A percentile compares a stretch with the other conserved stretches of the same genome.
These are phyloP conservation scores for Eucalyptus lansdowneana DNA, from an alignment of 345 rosid species.

Conservation along the genomic window DNA sequence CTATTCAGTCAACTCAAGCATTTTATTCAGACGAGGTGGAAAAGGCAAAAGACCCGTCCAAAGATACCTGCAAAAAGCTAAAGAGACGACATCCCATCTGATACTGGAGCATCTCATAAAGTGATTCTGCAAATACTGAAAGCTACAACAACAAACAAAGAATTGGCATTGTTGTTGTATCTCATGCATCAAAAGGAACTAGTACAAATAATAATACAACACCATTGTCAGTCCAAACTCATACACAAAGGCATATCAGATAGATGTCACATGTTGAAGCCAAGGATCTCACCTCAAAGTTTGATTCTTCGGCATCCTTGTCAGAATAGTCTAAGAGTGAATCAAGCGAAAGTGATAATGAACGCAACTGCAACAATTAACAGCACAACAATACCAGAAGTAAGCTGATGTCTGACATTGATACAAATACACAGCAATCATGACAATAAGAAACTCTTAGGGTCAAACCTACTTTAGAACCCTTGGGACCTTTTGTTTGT, in stretches of 20 bases:
- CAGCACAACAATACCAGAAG: not conserved
- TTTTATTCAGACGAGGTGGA: not conserved
- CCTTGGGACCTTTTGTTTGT: slow-evolving; percentile 47
- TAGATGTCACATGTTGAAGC: not conserved
- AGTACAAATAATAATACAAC: not conserved
- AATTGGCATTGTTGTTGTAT: not conserved
- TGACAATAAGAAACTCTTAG: not conserved
- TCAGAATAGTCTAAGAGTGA: slow-evolving; percentile 89
- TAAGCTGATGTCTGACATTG: not conserved
- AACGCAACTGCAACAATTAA: slow-evolving; percentile 40
- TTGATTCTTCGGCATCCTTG: slow-evolving; percentile 83
- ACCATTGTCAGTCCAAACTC: not conserved
- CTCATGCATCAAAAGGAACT: not conserved
- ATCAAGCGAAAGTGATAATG: slow-evolving; percentile 78
- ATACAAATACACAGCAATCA: not conserved
- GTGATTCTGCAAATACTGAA: slow-evolving; percentile 83
- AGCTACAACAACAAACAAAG: slow-evolving; percentile 33
- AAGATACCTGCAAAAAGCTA: slow-evolving; percentile 72
- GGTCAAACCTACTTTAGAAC: slow-evolving; percentile 51
- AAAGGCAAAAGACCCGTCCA: not conserved
- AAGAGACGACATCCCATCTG: slow-evolving; percentile 86
- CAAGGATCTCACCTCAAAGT: slow-evolving; percentile 59
- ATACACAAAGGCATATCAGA: not conserved
- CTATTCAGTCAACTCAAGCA: not conserved
- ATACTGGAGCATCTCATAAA: slow-evolving; percentile 90